These are phyloP conservation scores for Alloascoidea africana DNA, from an alignment of 805 yeast species.

Conservation along the genomic window DNA sequence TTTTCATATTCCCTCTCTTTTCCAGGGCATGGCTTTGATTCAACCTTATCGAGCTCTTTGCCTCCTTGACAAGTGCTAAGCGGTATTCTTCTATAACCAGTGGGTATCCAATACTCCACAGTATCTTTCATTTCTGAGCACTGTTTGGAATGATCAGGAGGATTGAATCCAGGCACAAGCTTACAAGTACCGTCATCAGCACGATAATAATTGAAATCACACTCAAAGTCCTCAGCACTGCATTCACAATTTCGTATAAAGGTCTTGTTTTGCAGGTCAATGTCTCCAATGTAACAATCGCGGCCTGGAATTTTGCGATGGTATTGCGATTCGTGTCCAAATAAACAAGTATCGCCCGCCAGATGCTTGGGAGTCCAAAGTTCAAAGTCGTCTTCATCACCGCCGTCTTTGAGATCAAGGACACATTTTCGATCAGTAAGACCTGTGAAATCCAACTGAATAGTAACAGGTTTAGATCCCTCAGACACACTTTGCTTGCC, in stretches of 20 bases:
- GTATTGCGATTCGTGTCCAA: constrained; percentile 55
- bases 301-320: constrained; percentile 40
- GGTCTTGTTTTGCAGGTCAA: constrained; percentile 43
- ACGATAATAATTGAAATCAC: constrained; percentile 74
- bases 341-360: constrained; percentile 33
- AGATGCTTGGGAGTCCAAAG: constrained; percentile 44
- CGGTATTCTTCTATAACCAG: constrained; percentile 85
- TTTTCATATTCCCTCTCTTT: constrained; percentile 23
- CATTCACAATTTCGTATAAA: constrained; percentile 62
- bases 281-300: constrained; percentile 52
- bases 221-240: constrained; percentile 77
- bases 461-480: constrained; percentile 30
- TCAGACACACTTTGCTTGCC: constrained; percentile 28
- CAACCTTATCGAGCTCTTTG: constrained; percentile 46
- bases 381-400: constrained; percentile 42
- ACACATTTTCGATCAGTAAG: constrained; percentile 39
- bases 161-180: constrained; percentile 57
- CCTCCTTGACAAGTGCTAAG: constrained; percentile 82
- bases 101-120: constrained; percentile 69
- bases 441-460: constrained; percentile 42
- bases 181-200: constrained; percentile 74
- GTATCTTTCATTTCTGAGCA: constrained; percentile 38
- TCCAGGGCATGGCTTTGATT: constrained; percentile 76
- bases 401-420: constrained; percentile 25
- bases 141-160: constrained; percentile 45